Evolutionary conservation across 129 eudicot species (phyloP), one percentile per base, ranked within the genome.

Genomic region (Smallanthus sonchifolius): DNA sequence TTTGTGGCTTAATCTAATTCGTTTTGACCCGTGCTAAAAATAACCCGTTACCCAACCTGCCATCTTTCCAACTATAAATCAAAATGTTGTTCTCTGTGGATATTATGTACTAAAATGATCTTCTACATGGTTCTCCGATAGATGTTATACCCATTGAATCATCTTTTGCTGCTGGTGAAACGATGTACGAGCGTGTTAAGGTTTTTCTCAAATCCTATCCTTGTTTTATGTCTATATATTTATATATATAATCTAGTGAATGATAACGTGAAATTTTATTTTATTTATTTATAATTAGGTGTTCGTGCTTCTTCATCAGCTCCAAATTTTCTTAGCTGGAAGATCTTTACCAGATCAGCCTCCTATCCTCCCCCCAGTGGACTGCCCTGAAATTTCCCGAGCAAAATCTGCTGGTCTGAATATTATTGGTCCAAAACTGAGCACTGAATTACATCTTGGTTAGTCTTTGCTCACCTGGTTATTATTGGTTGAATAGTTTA

Each of bases 151-250:
- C 90, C 8, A 17, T 59, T 72, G 97, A 94, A 74, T 89, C 96
- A 56, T 90, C 98, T 49, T 83, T 90, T 74, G 87, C 84, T 75
- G 91, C 98, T 81, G 97, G 96, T 57, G 96, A 88, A 83, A 90
- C 81, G 74, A 86, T 90, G 98, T 70, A 81, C 49, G 96, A 94
- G 79, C 75, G 86, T 65, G 96, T 94, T 72, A 94, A 94, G 98
- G 98, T 93, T 79, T 78, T 68, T 13, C 52, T 28, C 72, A 9
- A 47, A 60, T 13, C 56, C 70, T 9, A 35, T 48, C 30, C 35
- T 69, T 45, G 43, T 76, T 59, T 8, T 68, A 51, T 76, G 2
- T 24, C 19, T n/a, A 44, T 37, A 16, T 62, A 16, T 6, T 24
- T 24, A 24, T 71, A 34, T 69, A 52, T 55, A 28, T 7, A 56